Base-by-base conservation (phyloP, 2,329 filamentous ascomycete species). In the Decorospora gaudefroyi region DNA sequence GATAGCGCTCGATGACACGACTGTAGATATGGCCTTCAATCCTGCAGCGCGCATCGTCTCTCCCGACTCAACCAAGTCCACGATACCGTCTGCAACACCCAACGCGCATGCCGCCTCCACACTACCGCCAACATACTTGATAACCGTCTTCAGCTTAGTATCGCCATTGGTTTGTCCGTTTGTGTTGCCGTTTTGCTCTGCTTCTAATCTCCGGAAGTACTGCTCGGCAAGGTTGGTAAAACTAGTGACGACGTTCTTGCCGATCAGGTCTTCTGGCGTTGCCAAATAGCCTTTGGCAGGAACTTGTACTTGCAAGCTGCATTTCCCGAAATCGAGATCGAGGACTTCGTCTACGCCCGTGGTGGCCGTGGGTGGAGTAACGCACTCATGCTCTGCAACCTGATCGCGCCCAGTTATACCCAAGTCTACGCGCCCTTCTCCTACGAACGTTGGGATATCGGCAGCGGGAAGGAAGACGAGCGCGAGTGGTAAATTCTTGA, bases 41-140 rank as follows among this genome's bases (percentile, higher is more conserved):
- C 93, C 93, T 29, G 92, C 92, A 13, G 92, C 93, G 65, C 88
- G 87, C 93, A 99, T 99, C 0, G 93, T 99, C 74, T 97, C 92
- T 43, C 93, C 93, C 13, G 93, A 97, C 78, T 99, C 92, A 67
- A 99, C 93, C 45, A 99, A 84, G 75, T 99, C 93, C 32, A 99
- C 90, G 69, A 99, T 96, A 36, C 92, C 93, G 69, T 97, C 92
- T 29, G 93, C 93, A 18, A 97, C 91, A 39, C 93, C 93, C 41
- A 99, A 77, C 13, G 93, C 92, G 68, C 93, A 99, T 26, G 93
- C 92, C 37, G 93, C 92, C 75, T 99, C 93, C 22, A 99, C 93
- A 78, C 92, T 97, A 11, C 93, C 93, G 55, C 92, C 93, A 49
- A 97, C 81, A 72, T 93, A 95, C 64, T 96, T 89, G 62, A 99